Evolutionary conservation across 2,329 filamentous ascomycete species (phyloP), one percentile per base, ranked within the genome.

Genomic region (Trichoderma cornu-damae): DNA sequence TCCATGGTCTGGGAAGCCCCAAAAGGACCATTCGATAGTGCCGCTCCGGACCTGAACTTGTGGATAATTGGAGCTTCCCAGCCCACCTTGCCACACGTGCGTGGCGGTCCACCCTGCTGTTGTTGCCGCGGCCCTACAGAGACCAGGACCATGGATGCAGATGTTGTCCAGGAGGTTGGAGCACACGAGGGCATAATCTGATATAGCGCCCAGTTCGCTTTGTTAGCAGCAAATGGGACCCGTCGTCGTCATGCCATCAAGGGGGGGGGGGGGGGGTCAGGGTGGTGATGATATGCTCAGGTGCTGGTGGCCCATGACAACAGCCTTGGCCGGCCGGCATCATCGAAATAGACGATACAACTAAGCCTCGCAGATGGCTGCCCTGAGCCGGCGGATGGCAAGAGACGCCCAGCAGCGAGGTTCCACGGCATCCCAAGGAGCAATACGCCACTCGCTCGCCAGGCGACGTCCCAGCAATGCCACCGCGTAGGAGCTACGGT

Each of bases 21-120:
- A 59, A 46, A 48, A 55, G 38, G 47, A 58, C 56, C 50, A 47
- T 57, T 57, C 52, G 40, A 57, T 57, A 57, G 58, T 57, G 52
- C 53, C 53, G 43, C 53, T 59, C 40, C 44, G 58, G 53, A 56
- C 38, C 58, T 57, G 58, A 57, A 57, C 50, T 59, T 51, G 42
- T 53, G 51, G 44, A 49, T 49, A 49, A n/a, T n/a, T 55, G 52
- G 52, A 46, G 52, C 52, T n/a, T 47, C 38, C 40, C 43, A 59
- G 35, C 43, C 51, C 57, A 56, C 53, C 46, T 59, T 55, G 52
- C 58, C 52, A 59, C 58, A 57, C 58, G 58, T 59, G 58, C 46
- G 32, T 47, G 32, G 43, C 46, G 51, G 16, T 55, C 57, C 52
- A 54, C 57, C 37, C 16, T 37, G 18, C 38, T 37, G 37, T 44